Evolutionary conservation across 306 rosid species (phyloP).

Genomic region (Vachellia pachyceras): DNA sequence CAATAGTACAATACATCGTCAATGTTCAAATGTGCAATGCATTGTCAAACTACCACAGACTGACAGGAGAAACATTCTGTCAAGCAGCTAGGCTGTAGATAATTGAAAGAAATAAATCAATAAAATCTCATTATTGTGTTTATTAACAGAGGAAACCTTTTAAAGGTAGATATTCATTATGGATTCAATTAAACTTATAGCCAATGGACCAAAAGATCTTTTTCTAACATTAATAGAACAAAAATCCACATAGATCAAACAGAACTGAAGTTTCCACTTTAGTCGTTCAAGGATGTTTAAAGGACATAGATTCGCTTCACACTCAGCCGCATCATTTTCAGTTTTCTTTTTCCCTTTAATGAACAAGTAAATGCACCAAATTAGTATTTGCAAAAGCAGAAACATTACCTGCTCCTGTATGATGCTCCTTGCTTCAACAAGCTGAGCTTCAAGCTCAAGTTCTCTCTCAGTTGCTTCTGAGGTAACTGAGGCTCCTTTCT

Average conservation of each 20-base stretch:
- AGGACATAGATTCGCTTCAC: background rate
- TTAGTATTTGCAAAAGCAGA: slow-evolving; percentile 35
- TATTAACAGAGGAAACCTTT: slow-evolving; percentile 7
- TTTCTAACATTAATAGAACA: background rate
- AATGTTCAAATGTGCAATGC: slow-evolving; percentile 35
- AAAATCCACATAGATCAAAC: background rate
- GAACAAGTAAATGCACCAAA: slow-evolving; percentile 30
- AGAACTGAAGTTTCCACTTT: slow-evolving; percentile 2
- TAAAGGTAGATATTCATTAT: background rate
- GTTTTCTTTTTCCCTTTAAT: background rate
- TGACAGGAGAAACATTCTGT: background rate
- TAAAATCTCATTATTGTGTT: slow-evolving; percentile 10
- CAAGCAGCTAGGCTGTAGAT: slow-evolving; percentile 9
- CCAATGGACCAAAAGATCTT: background rate
- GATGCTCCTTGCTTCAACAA: slow-evolving; percentile 99
- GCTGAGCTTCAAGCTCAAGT: slow-evolving; percentile 99
- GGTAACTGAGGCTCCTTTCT: slow-evolving; percentile 91
- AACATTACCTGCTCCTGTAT: slow-evolving; percentile 95
- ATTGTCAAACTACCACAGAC: slow-evolving; percentile 13
- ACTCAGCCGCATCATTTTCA: background rate
- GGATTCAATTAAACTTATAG: background rate
- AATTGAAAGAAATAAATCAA: slow-evolving; percentile 19
- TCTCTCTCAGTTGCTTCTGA: slow-evolving; percentile 99
- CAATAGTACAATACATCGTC: slow-evolving; percentile 41
- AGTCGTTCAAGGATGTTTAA: background rate